A percentile compares a stretch with the other conserved stretches of the same genome.
These are phyloP conservation scores for Comarum palustre DNA, from an alignment of 306 rosid species.

Conservation along the genomic window DNA sequence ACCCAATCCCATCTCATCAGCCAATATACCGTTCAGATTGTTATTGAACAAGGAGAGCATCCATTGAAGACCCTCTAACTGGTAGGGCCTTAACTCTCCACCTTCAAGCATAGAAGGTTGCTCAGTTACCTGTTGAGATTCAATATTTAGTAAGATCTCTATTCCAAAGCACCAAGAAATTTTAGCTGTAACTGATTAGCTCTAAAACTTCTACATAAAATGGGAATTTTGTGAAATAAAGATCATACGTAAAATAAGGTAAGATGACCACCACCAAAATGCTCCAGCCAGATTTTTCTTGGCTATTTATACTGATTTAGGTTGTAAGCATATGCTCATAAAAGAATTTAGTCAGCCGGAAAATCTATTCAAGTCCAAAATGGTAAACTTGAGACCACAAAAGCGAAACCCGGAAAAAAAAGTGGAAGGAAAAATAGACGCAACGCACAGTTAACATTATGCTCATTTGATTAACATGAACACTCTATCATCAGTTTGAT, in stretches of 20 bases:
- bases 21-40: constrained; percentile 94
- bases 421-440: background rate
- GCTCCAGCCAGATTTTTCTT: constrained; percentile 4
- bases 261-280: background rate
- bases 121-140: constrained; percentile 69
- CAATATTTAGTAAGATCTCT: constrained; percentile 21
- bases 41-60: constrained; percentile 96
- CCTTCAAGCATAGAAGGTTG: constrained; percentile 94
- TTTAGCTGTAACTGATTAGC: constrained; percentile 1
- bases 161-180: constrained; percentile 19
- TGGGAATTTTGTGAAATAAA: background rate
- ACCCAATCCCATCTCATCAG: constrained; percentile 99
- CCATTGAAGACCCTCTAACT: constrained; percentile 98
- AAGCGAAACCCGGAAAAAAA: no score
- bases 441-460: background rate
- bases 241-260: background rate
- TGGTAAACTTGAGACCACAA: background rate
- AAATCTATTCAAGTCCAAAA: background rate
- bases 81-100: constrained; percentile 91
- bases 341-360: background rate
- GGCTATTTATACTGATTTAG: background rate
- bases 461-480: background rate
- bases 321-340: background rate
- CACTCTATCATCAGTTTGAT: constrained; percentile 1
- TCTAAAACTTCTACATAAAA: background rate